A percentile compares a stretch with the other conserved stretches of the same genome.
These are phyloP conservation scores for Entomortierella chlamydospora DNA, from an alignment of 192 early-diverging fungal species.

Conservation along the genomic window DNA sequence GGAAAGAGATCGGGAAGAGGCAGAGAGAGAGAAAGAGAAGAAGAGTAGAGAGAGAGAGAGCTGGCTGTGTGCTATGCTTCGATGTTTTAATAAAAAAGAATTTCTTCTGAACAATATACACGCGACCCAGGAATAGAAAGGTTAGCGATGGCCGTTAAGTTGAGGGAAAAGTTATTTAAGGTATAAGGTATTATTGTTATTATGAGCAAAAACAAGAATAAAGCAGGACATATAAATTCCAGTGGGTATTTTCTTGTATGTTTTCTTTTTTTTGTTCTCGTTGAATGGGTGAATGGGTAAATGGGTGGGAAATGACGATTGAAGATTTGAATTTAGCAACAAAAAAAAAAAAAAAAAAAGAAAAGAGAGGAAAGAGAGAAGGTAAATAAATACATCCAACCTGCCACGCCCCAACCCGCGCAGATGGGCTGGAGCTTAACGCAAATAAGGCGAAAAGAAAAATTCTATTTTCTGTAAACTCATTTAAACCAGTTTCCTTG, in stretches of 20 bases:
- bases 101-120: neutral
- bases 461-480: neutral
- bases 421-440: neutral
- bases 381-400: neutral
- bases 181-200: neutral
- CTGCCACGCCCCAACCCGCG: neutral
- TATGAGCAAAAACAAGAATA: neutral
- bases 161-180: no score
- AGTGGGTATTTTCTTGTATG: no score
- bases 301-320: neutral
- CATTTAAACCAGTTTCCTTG: neutral
- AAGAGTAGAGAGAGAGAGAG: no score
- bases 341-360: neutral
- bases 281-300: neutral
- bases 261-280: no score
- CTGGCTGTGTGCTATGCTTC: neutral
- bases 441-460: neutral
- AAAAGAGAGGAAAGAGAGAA: constrained; percentile 1
- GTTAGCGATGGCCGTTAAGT: neutral
- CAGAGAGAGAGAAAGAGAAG: neutral
- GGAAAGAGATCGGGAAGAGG: neutral
- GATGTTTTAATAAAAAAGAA: neutral
- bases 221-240: no score
- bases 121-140: neutral
- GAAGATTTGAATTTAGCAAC: neutral